Evolutionary conservation across 2,329 filamentous ascomycete species (phyloP).

Genomic region (Fonsecaea monophora): DNA sequence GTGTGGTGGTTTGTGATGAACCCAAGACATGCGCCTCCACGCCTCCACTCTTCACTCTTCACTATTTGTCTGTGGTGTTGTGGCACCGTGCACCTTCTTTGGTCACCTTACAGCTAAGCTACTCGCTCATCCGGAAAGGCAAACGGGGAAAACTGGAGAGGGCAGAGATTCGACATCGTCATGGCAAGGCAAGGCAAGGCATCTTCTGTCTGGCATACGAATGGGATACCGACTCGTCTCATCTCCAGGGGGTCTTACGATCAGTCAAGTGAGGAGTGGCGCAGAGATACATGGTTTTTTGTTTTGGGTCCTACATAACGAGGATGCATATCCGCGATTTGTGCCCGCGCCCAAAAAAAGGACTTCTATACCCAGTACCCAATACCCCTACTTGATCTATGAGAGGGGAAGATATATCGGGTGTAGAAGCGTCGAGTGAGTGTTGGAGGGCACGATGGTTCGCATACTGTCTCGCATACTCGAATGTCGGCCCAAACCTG

Average conservation of each 20-base stretch:
- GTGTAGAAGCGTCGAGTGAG: not conserved
- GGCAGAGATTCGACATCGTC: too few relatives aligned
- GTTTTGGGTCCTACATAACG: not conserved
- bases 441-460: not conserved
- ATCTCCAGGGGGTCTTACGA: not conserved
- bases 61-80: too few relatives aligned
- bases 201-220: too few relatives aligned
- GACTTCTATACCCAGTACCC: not conserved
- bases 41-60: too few relatives aligned
- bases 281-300: not conserved
- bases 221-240: too few relatives aligned
- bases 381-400: not conserved
- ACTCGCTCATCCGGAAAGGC: too few relatives aligned
- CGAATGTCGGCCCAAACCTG: not conserved
- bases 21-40: too few relatives aligned
- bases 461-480: not conserved
- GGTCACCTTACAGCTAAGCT: too few relatives aligned
- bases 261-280: not conserved
- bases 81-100: too few relatives aligned
- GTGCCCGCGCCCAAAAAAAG: not conserved
- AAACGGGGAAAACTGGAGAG: too few relatives aligned
- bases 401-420: not conserved
- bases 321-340: not conserved
- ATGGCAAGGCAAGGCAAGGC: too few relatives aligned
- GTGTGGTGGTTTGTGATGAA: too few relatives aligned